These are phyloP conservation scores for Arxiozyma slooffiae DNA, from an alignment of 1,139 yeast genomes.

Conservation along the genomic window DNA sequence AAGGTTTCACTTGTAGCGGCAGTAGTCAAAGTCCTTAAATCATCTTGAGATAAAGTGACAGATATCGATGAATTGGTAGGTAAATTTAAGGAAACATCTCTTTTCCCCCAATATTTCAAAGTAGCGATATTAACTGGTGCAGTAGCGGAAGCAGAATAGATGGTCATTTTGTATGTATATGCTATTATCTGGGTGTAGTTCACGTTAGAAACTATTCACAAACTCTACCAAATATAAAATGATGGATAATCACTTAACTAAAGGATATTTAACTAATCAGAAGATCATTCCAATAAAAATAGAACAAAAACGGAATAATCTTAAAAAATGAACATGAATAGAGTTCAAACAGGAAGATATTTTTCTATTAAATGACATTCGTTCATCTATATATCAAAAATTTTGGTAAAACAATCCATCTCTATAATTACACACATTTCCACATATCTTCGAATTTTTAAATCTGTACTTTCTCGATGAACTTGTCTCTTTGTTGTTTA, in stretches of 20 bases:
- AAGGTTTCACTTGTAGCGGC: conserved; percentile 48
- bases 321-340: too few relatives aligned
- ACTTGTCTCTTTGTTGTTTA: not conserved
- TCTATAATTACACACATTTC: too few relatives aligned
- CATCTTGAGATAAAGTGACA: conserved; percentile 84
- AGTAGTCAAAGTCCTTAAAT: conserved; percentile 82
- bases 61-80: conserved; percentile 96
- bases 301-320: too few relatives aligned
- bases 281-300: too few relatives aligned
- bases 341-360: too few relatives aligned
- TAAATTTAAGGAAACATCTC: conserved; percentile 74
- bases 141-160: conserved; percentile 64
- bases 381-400: not conserved
- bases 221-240: not conserved
- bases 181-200: not conserved
- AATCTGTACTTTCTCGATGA: not conserved
- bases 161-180: conserved; percentile 10
- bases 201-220: not conserved
- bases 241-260: not conserved
- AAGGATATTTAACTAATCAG: too few relatives aligned
- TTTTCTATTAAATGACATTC: not conserved
- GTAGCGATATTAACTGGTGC: conserved; percentile 99
- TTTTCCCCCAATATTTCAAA: conserved; percentile 95
- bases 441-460: too few relatives aligned
- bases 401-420: too few relatives aligned